Evolutionary conservation across 192 early-diverging fungal species (phyloP).

Genomic region (Kickxella alabastrina): DNA sequence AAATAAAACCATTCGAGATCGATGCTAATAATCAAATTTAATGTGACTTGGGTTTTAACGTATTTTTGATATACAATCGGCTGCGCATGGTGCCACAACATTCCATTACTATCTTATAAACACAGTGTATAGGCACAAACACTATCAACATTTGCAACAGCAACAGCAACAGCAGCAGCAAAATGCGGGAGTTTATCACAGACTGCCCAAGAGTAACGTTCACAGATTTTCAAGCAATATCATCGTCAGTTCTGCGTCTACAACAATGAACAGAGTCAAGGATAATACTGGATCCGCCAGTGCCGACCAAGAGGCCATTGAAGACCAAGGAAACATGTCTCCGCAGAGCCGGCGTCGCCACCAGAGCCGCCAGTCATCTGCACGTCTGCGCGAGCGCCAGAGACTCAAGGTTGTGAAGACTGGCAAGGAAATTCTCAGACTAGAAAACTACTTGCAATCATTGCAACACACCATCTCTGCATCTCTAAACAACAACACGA

Average conservation of each 20-base stretch:
- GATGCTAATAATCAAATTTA: no score
- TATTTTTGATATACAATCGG: no score
- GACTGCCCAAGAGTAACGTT: no score
- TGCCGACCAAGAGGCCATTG: background rate
- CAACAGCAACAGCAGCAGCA: background rate
- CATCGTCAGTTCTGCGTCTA: no score
- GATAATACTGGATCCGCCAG: background rate
- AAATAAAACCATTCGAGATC: no score
- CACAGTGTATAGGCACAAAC: no score
- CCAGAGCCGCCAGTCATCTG: constrained; percentile 43
- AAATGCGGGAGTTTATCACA: no score
- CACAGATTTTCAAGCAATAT: no score
- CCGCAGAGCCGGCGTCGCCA: constrained; percentile 42
- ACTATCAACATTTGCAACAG: background rate
- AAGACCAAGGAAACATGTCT: constrained; percentile 18
- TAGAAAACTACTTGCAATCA: constrained; percentile 18
- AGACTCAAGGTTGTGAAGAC: constrained; percentile 12
- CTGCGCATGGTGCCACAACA: no score
- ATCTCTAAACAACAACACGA: background rate
- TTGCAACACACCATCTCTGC: constrained; percentile 10
- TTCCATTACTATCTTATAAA: no score
- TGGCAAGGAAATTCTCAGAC: constrained; percentile 14
- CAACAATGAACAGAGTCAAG: background rate
- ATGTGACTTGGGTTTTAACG: no score
- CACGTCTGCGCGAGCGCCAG: constrained; percentile 43